phyloP scores from a whole-genome alignment of 495 filamentous ascomycete species.

The Lasiosphaeria ovina region DNA sequence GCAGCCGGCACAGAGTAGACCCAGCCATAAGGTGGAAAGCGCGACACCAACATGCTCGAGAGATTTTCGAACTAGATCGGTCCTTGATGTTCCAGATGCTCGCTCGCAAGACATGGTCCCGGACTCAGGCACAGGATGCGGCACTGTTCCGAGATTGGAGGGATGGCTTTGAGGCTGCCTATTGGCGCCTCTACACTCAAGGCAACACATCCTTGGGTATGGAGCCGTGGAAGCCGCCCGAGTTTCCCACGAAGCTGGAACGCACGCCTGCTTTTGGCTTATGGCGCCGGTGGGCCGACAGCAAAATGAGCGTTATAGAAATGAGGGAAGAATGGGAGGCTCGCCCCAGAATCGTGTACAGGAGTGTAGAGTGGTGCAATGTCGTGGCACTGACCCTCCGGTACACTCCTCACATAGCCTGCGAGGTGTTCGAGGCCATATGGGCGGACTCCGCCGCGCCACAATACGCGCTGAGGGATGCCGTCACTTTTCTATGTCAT shows the following conservation, averaged over 20 bases:
- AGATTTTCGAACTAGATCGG: too few relatives aligned
- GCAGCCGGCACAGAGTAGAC: too few relatives aligned
- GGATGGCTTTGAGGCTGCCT: too few relatives aligned
- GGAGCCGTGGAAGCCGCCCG: too few relatives aligned
- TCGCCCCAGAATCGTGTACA: slow-evolving; percentile 26
- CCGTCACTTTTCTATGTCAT: slow-evolving; percentile 43
- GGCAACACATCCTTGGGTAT: too few relatives aligned
- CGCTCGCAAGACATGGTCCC: too few relatives aligned
- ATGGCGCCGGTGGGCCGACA: neutral
- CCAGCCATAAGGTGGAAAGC: too few relatives aligned
- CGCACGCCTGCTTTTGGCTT: neutral
- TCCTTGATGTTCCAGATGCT: too few relatives aligned
- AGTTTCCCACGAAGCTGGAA: neutral
- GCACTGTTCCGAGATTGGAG: too few relatives aligned
- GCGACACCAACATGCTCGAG: too few relatives aligned
- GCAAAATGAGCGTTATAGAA: slow-evolving; percentile 19
- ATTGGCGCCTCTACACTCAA: too few relatives aligned
- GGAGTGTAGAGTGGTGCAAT: slow-evolving; percentile 48
- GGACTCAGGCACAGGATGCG: too few relatives aligned
- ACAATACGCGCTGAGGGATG: slow-evolving; percentile 52
- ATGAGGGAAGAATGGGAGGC: slow-evolving; percentile 49
- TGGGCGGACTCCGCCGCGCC: slow-evolving; percentile 41
- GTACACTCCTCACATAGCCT: slow-evolving; percentile 40
- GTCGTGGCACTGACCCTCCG: slow-evolving; percentile 53
- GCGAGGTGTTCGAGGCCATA: slow-evolving; percentile 51